Evolutionary conservation across 768 basidiomycete species (phyloP).

Genomic region (Agrocybe pediades): DNA sequence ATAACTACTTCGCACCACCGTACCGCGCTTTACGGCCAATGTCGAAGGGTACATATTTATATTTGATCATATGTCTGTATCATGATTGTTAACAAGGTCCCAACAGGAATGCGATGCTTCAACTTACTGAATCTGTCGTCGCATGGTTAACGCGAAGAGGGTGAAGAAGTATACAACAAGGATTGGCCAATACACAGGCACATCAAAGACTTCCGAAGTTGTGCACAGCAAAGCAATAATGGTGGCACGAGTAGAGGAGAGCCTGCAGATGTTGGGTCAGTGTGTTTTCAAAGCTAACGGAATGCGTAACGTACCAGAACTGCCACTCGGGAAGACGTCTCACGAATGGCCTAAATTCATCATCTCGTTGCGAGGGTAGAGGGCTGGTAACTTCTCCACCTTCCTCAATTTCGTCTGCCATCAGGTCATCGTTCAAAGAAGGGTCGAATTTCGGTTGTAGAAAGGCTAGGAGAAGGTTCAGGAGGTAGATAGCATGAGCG

Average conservation of each 20-base stretch:
- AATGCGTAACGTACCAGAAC: constrained; percentile 66
- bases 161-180: constrained; percentile 96
- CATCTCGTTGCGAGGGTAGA: constrained; percentile 75
- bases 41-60: constrained; percentile 96
- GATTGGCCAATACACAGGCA: constrained; percentile 99
- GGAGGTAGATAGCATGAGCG: constrained; percentile 91
- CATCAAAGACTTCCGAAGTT: constrained; percentile 83
- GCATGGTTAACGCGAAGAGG: constrained; percentile 93
- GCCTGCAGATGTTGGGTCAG: constrained; percentile 47
- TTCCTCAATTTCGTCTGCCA: constrained; percentile 95
- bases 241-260: constrained; percentile 88
- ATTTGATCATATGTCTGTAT: constrained; percentile 96
- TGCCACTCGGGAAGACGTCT: constrained; percentile 95
- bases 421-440: constrained; percentile 88
- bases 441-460: constrained; percentile 98
- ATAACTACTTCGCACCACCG: constrained; percentile 53
- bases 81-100: constrained; percentile 1
- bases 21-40: constrained; percentile 92
- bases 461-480: constrained; percentile 96
- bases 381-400: constrained; percentile 65
- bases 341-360: constrained; percentile 97
- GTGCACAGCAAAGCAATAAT: constrained; percentile 82
- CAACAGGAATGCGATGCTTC: not conserved
- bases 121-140: constrained; percentile 91
- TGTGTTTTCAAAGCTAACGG: constrained; percentile 3